Percentiles rank a stretch among this genome's conserved stretches.
Evolutionary conservation across 1,284 basidiomycete species (phyloP).

Genomic region (Schizophyllum amplum): DNA sequence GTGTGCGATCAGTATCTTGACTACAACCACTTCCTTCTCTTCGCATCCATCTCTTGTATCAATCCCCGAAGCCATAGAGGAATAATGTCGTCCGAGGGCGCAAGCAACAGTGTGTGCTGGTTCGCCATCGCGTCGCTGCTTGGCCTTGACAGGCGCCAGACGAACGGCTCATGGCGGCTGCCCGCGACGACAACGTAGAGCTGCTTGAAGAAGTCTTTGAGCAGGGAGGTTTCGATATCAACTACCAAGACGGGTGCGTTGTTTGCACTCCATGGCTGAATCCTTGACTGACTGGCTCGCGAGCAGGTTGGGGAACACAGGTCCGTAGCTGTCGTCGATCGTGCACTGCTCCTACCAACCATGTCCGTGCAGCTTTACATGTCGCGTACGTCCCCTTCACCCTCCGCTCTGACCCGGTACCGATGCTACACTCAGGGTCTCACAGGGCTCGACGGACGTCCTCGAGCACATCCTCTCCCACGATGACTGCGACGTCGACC

Average conservation of each 20-base stretch:
- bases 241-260: conserved; percentile 69
- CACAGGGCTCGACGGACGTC: conserved; percentile 52
- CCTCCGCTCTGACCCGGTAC: neutral
- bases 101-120: conserved; percentile 30
- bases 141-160: conserved; percentile 34
- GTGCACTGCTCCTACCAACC: neutral
- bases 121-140: neutral
- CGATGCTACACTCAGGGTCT: conserved; percentile 35
- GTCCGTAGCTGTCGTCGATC: conserved; percentile 23
- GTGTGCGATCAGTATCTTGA: neutral
- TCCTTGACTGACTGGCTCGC: conserved; percentile 6
- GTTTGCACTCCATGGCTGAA: conserved; percentile 20
- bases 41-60: neutral
- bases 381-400: conserved; percentile 52
- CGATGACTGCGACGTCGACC: conserved; percentile 80
- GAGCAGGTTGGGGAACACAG: conserved; percentile 67
- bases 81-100: conserved; percentile 19
- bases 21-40: conserved; percentile 2
- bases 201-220: conserved; percentile 56
- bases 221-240: conserved; percentile 57
- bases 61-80: neutral
- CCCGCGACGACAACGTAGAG: conserved; percentile 69
- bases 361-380: conserved; percentile 52
- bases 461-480: conserved; percentile 69
- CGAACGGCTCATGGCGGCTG: conserved; percentile 68